These are phyloP conservation scores for Colletotrichum sp. DNA, from an alignment of 2,329 filamentous ascomycete genomes.

Conservation along the genomic window DNA sequence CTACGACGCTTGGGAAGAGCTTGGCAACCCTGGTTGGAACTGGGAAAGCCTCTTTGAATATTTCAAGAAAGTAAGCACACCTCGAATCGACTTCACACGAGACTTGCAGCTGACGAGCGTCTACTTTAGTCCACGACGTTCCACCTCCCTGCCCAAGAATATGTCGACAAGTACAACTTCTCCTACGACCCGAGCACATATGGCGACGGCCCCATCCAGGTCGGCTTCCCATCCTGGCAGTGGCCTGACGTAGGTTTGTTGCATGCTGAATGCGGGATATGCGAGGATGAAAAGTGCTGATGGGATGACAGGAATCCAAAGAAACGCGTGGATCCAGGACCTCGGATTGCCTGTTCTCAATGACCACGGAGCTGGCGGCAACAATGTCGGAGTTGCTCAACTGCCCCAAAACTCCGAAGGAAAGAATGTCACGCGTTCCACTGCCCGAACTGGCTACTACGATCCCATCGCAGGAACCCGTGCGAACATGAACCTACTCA, in stretches of 20 bases:
- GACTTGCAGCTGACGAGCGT: neutral
- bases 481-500: constrained; percentile 43
- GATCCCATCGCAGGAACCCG: constrained; percentile 35
- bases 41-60: constrained; percentile 51
- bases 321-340: constrained; percentile 14
- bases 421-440: constrained; percentile 43
- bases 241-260: constrained; percentile 25
- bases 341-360: constrained; percentile 11
- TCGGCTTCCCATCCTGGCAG: constrained; percentile 28
- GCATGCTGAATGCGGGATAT: neutral
- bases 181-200: constrained; percentile 25
- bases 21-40: constrained; percentile 50
- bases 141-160: constrained; percentile 36
- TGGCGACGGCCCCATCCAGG: constrained; percentile 27
- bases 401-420: constrained; percentile 39
- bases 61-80: constrained; percentile 42
- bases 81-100: neutral
- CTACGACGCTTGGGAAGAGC: constrained; percentile 47
- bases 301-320: neutral
- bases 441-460: constrained; percentile 31
- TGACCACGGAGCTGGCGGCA: constrained; percentile 22
- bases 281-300: neutral
- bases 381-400: constrained; percentile 26
- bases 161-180: constrained; percentile 26
- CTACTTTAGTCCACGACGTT: constrained; percentile 27